Evolutionary conservation across 306 rosid species (phyloP).

Genomic region (Astragalus membranaceus): DNA sequence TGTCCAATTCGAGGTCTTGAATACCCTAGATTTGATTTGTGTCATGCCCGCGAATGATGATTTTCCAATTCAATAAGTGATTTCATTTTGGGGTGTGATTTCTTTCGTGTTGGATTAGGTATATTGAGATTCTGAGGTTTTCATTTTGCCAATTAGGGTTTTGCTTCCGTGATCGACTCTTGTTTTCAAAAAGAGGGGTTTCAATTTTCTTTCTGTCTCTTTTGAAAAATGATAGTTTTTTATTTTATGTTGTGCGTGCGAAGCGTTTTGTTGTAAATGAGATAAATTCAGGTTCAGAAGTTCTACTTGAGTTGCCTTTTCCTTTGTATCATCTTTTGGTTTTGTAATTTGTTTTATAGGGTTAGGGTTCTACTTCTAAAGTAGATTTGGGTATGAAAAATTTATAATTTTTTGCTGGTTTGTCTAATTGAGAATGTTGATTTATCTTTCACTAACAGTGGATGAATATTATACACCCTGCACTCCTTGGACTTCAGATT

Average conservation of each 20-base stretch:
- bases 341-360: background rate
- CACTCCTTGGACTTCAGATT: background rate
- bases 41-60: background rate
- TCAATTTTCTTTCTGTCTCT: background rate
- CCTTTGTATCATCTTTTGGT: background rate
- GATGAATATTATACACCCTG: background rate
- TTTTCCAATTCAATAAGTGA: slow-evolving; percentile 11
- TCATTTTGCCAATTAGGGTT: slow-evolving; percentile 30
- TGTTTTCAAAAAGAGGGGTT: slow-evolving; percentile 9
- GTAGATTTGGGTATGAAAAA: background rate
- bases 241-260: background rate
- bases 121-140: slow-evolving; percentile 27
- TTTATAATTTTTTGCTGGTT: slow-evolving; percentile 2
- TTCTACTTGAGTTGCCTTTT: slow-evolving; percentile 18
- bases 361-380: background rate
- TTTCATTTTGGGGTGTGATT: background rate
- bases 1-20: background rate
- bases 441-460: background rate
- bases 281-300: background rate
- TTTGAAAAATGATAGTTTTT: background rate
- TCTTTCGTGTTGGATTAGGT: slow-evolving; percentile 26
- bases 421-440: background rate
- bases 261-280: background rate
- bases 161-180: slow-evolving; percentile 13
- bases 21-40: background rate